Percentiles rank a stretch among this genome's conserved stretches.
Evolutionary conservation across 306 rosid species (phyloP).

Genomic region (Vigna mungo): DNA sequence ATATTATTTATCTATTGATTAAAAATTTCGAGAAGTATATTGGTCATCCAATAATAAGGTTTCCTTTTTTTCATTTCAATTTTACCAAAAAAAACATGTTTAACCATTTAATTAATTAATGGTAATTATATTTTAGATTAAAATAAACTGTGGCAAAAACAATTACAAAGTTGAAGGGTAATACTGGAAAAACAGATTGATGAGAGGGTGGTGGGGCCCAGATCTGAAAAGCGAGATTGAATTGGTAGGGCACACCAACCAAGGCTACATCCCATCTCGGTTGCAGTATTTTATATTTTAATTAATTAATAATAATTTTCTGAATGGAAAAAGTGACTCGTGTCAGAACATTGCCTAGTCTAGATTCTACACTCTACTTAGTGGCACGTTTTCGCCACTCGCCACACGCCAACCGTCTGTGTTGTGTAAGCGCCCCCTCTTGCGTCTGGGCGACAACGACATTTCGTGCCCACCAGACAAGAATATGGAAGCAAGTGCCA

Average conservation of each 20-base stretch:
- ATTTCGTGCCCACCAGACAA: not conserved
- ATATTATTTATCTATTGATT: no score
- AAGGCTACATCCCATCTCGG: conserved; percentile 13
- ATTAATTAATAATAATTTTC: not conserved
- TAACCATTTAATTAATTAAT: no score
- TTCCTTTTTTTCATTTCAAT: no score
- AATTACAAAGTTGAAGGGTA: not conserved
- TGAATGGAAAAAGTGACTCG: not conserved
- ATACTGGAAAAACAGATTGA: not conserved
- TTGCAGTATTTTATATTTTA: not conserved
- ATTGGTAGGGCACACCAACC: conserved; percentile 36
- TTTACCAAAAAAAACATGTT: no score
- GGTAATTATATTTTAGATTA: no score
- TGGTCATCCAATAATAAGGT: no score
- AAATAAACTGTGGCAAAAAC: no score
- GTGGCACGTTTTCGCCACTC: not conserved
- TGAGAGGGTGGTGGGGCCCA: not conserved
- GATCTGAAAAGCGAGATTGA: conserved; percentile 26
- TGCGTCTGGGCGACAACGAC: conserved; percentile 33
- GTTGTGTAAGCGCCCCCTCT: not conserved
- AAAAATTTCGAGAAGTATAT: no score
- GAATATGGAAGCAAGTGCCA: not conserved
- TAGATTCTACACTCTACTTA: not conserved
- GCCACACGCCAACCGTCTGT: conserved; percentile 3
- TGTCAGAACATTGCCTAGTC: conserved; percentile 1